Evolutionary conservation across 2,329 filamentous ascomycete genomes (phyloP).

Genomic region (Orbilia ellipsospora): DNA sequence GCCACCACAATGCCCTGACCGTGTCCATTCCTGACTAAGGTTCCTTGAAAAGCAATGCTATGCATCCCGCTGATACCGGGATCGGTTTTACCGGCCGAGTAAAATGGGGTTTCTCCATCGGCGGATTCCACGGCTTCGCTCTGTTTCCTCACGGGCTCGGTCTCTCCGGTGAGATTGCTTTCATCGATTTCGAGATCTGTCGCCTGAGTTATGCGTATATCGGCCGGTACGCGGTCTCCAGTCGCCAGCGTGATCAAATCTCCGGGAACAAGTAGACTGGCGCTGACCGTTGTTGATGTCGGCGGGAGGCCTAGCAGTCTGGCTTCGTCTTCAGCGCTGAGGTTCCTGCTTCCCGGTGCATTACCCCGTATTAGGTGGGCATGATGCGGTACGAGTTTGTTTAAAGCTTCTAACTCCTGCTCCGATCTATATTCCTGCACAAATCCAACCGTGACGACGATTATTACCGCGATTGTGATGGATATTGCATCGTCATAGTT

Average conservation of each 20-base stretch:
- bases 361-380: conserved; percentile 86
- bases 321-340: conserved; percentile 56
- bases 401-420: conserved; percentile 94
- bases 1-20: conserved; percentile 97
- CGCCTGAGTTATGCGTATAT: conserved; percentile 91
- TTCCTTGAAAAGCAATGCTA: conserved; percentile 99
- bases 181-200: conserved; percentile 93
- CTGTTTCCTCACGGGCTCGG: conserved; percentile 86
- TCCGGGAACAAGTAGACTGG: conserved; percentile 86
- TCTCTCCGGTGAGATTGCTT: conserved; percentile 96
- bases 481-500: conserved; percentile 96
- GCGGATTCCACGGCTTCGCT: conserved; percentile 67
- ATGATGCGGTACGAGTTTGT: conserved; percentile 91
- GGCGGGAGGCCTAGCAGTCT: conserved; percentile 60
- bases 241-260: conserved; percentile 95
- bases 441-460: conserved; percentile 95
- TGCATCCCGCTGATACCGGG: conserved; percentile 77
- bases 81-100: conserved; percentile 70
- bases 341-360: conserved; percentile 62
- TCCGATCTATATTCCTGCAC: conserved; percentile 98
- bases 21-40: conserved; percentile 91
- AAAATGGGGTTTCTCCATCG: conserved; percentile 58
- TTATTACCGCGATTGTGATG: conserved; percentile 94
- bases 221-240: conserved; percentile 94
- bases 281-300: conserved; percentile 84